Evolutionary conservation across 257 asterid genomes (phyloP).

Genomic region (Anisodus acutangulus): DNA sequence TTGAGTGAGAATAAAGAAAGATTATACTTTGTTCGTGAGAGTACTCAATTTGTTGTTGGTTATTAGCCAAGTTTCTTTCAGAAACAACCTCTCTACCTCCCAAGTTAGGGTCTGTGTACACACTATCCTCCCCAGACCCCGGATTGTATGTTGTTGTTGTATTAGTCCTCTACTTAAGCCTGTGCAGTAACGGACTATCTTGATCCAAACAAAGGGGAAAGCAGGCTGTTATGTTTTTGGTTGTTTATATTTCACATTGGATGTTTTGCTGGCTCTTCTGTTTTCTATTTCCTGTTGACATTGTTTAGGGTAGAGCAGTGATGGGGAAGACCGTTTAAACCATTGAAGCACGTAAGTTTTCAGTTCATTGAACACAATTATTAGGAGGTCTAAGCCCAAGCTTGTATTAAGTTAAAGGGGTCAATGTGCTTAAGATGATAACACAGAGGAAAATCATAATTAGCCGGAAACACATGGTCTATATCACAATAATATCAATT

Average conservation of each 20-base stretch:
- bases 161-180: background rate
- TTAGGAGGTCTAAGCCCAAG: background rate
- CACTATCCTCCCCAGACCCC: too few species aligned
- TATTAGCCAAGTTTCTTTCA: background rate
- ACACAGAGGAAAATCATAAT: background rate
- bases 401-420: background rate
- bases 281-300: background rate
- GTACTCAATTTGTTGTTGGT: background rate
- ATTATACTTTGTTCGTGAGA: background rate
- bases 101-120: too few species aligned
- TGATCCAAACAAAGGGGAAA: background rate
- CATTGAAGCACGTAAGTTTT: conserved; percentile 21
- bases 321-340: background rate
- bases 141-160: too few species aligned
- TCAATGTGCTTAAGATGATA: background rate
- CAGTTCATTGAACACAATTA: background rate
- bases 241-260: background rate
- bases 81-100: too few species aligned
- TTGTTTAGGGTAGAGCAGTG: background rate
- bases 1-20: background rate
- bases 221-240: background rate
- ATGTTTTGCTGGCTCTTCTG: background rate
- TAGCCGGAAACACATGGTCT: background rate
- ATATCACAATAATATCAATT: background rate
- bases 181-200: background rate